A percentile compares a stretch with the other conserved stretches of the same genome.
Conservation (phyloP, 345 rosid genomes). For the Pugionium dolabratum region DNA sequence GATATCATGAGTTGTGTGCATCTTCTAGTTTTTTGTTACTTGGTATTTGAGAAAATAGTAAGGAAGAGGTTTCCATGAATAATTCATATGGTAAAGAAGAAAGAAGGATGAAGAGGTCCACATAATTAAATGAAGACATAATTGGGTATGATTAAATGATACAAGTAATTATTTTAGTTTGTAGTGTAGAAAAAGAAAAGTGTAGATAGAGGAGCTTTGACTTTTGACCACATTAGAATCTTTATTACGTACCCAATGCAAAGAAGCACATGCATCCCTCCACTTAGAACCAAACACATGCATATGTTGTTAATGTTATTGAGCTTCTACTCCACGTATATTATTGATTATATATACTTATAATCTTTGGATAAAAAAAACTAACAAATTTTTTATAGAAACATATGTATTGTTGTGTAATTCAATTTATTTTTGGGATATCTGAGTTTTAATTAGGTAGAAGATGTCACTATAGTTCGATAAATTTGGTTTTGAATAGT, state of each 20-base stretch:
- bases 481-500: too few relatives aligned
- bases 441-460: too few relatives aligned
- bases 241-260: slow-evolving; percentile 26
- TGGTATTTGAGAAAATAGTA: too few relatives aligned
- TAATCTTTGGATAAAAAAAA: not conserved
- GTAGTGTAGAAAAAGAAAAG: slow-evolving; percentile 17
- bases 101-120: slow-evolving; percentile 12
- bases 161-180: slow-evolving; percentile 25
- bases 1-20: too few relatives aligned
- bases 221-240: slow-evolving; percentile 40
- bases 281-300: slow-evolving; percentile 32
- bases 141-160: slow-evolving; percentile 31
- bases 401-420: not conserved
- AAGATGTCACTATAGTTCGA: too few relatives aligned
- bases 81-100: slow-evolving; percentile 2
- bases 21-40: too few relatives aligned
- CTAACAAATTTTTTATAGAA: not conserved
- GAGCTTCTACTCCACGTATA: slow-evolving; percentile 36
- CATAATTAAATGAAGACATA: slow-evolving; percentile 23
- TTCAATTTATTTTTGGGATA: too few relatives aligned
- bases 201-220: slow-evolving; percentile 29
- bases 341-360: too few relatives aligned
- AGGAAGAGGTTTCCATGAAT: too few relatives aligned
- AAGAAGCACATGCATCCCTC: slow-evolving; percentile 38
- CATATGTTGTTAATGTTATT: slow-evolving; percentile 38